Base-by-base conservation (phyloP, 2,329 filamentous ascomycete species). In the Sporothrix phasma region DNA sequence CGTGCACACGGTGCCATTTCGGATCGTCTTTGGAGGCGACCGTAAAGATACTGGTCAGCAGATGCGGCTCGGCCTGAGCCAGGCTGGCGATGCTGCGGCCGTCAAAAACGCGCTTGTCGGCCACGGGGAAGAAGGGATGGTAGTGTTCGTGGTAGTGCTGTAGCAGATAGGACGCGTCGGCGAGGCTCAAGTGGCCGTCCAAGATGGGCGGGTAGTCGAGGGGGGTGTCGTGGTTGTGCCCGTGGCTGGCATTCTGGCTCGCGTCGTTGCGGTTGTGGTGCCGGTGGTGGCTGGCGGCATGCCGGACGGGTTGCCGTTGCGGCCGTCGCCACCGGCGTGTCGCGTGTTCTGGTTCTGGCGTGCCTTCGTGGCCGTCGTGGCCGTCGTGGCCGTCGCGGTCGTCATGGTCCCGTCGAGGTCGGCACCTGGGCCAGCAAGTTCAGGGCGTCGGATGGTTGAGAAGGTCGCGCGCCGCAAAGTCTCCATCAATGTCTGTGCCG, bases 21-120 rank as follows among this genome's bases (percentile, higher is more conserved):
- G 82, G 79, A n/a, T 88, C 75, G 69, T 90, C 87, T 72, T 89
- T 88, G 7, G 87, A 88, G 3, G 86, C 84, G 58, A 90, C 86
- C 1, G 87, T 86, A 3, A 90, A 76, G 2, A 90, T 84, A 0
- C 87, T 87, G 0, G 87, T 89, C 17, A 90, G 78, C 0, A 90
- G 77, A 70, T 89, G 84, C 34, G 82, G 84, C 70, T 89, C 87
- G 31, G 82, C 81, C 2, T 79, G 77, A 5, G 84, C 83, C 66
- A 84, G 83, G 3, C 19, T n/a, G 26, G 29, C n/a, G 10, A 89
- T 73, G 64, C 81, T 75, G 15, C 75, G 72, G 45, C 79, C 76
- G 66, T 84, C 78, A 67, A 87, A 82, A 49, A 85, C 83, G 67
- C 81, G 80, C 43, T 79, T 77, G 10, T 86, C 84, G 0, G 87